Percentiles rank a stretch among this genome's conserved stretches.
phyloP scores from a whole-genome alignment of 2,329 filamentous ascomycete genomes.

The Alternaria gaisen region DNA sequence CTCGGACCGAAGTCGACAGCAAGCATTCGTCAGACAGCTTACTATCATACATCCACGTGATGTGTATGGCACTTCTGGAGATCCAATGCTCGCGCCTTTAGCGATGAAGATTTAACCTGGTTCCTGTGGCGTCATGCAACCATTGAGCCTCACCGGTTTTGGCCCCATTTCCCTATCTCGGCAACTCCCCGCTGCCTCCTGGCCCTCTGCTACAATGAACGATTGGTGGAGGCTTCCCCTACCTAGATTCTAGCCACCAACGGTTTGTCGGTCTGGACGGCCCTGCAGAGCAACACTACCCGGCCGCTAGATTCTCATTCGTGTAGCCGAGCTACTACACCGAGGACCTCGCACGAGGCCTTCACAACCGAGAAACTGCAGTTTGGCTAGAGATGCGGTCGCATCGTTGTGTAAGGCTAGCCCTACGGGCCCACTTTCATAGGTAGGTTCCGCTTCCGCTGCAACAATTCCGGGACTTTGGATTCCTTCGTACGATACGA shows the following conservation, averaged over 20 bases:
- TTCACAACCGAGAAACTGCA: neutral
- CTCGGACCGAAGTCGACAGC: conserved; percentile 13
- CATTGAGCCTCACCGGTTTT: conserved; percentile 31
- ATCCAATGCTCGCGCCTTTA: neutral
- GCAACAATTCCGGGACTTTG: neutral
- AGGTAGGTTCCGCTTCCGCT: neutral
- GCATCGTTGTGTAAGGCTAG: conserved; percentile 15
- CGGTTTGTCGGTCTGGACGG: neutral
- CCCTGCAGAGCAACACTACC: conserved; percentile 6
- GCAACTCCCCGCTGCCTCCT: conserved; percentile 15
- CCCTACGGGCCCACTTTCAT: conserved; percentile 10
- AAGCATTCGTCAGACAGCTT: conserved; percentile 15
- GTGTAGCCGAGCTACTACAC: conserved; percentile 13
- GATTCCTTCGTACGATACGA: conserved; percentile 1
- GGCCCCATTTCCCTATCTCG: conserved; percentile 32
- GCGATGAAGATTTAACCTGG: neutral
- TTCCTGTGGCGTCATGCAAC: conserved; percentile 18
- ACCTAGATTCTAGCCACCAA: neutral
- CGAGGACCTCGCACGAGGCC: conserved; percentile 8
- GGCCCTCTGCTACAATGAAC: neutral
- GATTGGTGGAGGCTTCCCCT: conserved; percentile 8
- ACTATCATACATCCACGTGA: neutral
- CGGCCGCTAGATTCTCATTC: conserved; percentile 6
- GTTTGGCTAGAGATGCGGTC: neutral
- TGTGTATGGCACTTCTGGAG: neutral